These are phyloP conservation scores for Coemansia sp. DNA, from an alignment of 371 early-diverging fungal genomes.

Conservation along the genomic window DNA sequence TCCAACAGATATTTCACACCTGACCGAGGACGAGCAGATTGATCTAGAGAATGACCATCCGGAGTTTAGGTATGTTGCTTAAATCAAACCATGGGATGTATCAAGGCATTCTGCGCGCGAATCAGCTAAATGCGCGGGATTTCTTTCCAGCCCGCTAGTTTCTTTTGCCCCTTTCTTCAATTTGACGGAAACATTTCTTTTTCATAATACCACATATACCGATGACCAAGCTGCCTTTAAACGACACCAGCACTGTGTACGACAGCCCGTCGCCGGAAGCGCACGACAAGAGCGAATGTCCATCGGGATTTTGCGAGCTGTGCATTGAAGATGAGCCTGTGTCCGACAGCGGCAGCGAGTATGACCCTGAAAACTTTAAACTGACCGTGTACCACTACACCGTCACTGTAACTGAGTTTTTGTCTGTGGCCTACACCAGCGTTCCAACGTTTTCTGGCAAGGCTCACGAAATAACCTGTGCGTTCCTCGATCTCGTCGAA, in stretches of 20 bases:
- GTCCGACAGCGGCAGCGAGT: background rate
- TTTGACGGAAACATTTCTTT: background rate
- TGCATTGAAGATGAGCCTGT: background rate
- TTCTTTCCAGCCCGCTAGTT: too few relatives aligned
- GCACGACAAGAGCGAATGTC: background rate
- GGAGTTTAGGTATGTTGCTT: conserved; percentile 36
- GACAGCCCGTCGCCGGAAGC: background rate
- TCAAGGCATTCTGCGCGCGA: background rate
- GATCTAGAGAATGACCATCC: conserved; percentile 48
- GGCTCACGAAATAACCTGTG: background rate
- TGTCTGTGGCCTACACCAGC: background rate
- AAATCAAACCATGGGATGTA: background rate
- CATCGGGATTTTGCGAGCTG: background rate
- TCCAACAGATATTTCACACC: conserved; percentile 25
- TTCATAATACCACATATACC: background rate
- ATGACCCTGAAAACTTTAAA: background rate
- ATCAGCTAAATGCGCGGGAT: background rate
- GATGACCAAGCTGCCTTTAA: background rate
- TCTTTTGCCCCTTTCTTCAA: too few relatives aligned
- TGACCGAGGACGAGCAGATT: conserved; percentile 28
- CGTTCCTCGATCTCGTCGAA: background rate
- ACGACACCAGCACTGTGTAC: background rate
- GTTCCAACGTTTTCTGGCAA: conserved; percentile 1
- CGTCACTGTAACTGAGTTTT: background rate
- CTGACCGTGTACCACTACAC: background rate